A percentile compares a stretch with the other conserved stretches of the same genome.
phyloP scores from a whole-genome alignment of 2,329 filamentous ascomycete species.

The Penicillium concentricum region DNA sequence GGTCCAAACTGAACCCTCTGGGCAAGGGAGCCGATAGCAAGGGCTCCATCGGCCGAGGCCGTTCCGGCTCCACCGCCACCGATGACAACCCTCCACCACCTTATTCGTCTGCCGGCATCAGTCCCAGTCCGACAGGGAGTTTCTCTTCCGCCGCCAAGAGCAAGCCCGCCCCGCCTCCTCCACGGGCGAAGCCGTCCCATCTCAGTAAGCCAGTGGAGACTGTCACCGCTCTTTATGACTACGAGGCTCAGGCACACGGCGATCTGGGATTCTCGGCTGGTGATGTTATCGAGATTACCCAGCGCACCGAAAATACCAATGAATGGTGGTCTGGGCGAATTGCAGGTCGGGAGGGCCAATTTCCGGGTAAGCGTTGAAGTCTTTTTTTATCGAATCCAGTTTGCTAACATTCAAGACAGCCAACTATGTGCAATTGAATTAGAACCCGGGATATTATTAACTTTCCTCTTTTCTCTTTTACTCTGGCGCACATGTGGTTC shows the following conservation, averaged over 20 bases:
- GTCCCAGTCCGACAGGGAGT: slow-evolving; percentile 42
- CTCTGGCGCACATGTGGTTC: slow-evolving; percentile 20
- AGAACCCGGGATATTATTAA: slow-evolving; percentile 7
- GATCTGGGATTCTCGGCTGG: slow-evolving; percentile 88
- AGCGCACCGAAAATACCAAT: slow-evolving; percentile 82
- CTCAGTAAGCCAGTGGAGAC: slow-evolving; percentile 71
- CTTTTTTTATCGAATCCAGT: background rate
- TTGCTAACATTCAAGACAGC: slow-evolving; percentile 22
- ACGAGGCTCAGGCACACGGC: slow-evolving; percentile 90
- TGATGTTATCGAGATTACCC: slow-evolving; percentile 85
- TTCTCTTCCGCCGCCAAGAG: slow-evolving; percentile 63
- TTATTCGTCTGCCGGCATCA: slow-evolving; percentile 52
- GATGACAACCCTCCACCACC: slow-evolving; percentile 67
- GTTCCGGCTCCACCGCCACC: slow-evolving; percentile 42
- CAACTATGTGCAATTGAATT: slow-evolving; percentile 41
- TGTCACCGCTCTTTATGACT: slow-evolving; percentile 91
- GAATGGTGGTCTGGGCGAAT: slow-evolving; percentile 95
- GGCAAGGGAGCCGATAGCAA: slow-evolving; percentile 40
- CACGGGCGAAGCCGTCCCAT: slow-evolving; percentile 76
- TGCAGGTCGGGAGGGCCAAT: slow-evolving; percentile 80
- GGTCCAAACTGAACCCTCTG: slow-evolving; percentile 30
- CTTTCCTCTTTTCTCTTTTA: slow-evolving; percentile 5
- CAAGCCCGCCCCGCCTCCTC: slow-evolving; percentile 65
- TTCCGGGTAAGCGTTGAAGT: slow-evolving; percentile 69
- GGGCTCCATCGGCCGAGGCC: slow-evolving; percentile 30